These are phyloP conservation scores for Tubosaeta sp. DNA, from an alignment of 768 basidiomycete species.

Conservation along the genomic window DNA sequence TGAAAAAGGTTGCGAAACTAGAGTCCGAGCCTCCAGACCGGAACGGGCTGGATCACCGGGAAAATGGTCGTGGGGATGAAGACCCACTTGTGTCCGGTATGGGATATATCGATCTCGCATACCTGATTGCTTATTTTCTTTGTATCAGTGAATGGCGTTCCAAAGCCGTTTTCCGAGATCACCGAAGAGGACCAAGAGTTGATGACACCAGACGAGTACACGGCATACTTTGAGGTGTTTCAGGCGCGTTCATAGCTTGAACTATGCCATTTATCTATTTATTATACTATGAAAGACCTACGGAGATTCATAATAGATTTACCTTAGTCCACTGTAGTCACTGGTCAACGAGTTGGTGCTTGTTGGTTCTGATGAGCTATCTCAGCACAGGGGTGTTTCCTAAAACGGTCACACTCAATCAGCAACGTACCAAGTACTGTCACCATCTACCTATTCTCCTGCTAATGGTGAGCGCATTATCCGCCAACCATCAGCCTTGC, in stretches of 20 bases:
- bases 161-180: constrained; percentile 71
- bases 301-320: constrained; percentile 11
- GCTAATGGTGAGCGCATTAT: constrained; percentile 11
- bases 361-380: background rate
- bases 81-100: constrained; percentile 70
- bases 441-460: background rate
- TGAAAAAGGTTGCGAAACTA: constrained; percentile 41
- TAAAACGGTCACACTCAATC: constrained; percentile 14
- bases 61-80: constrained; percentile 26
- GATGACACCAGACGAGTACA: constrained; percentile 94
- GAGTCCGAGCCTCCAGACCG: constrained; percentile 28
- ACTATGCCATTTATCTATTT: background rate
- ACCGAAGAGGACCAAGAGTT: constrained; percentile 90
- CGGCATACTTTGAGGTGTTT: constrained; percentile 70
- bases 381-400: constrained; percentile 8
- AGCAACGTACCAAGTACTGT: constrained; percentile 5
- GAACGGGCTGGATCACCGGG: constrained; percentile 5
- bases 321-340: constrained; percentile 7
- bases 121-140: background rate
- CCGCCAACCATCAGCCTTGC: too few species aligned
- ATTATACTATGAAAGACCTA: constrained; percentile 6
- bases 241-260: constrained; percentile 37
- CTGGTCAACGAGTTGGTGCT: background rate
- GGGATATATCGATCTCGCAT: constrained; percentile 16
- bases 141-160: constrained; percentile 64